A percentile compares a stretch with the other conserved stretches of the same genome.
Conservation (phyloP, 176 grass and related monocot genomes). For the Eragrostis curvula region DNA sequence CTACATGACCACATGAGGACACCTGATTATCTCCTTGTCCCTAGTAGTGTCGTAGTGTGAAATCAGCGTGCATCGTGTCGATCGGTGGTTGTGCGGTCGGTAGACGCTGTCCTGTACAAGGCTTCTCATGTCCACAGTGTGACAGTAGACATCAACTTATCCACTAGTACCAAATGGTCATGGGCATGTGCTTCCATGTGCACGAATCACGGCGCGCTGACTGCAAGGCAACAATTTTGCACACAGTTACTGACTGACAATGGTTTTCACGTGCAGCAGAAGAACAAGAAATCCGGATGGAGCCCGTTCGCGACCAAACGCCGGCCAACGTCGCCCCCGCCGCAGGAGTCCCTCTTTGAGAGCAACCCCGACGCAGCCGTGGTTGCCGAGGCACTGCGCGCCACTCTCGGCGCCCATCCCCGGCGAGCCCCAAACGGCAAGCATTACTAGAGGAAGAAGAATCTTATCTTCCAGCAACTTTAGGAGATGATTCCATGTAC, state of each 20-base stretch:
- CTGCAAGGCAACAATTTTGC: constrained; percentile 20
- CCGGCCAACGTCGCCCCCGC: constrained; percentile 32
- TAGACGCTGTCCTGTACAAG: background rate
- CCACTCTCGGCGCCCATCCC: constrained; percentile 33
- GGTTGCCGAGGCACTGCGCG: constrained; percentile 26
- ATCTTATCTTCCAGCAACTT: constrained; percentile 15
- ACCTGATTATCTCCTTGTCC: background rate
- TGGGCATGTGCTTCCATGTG: constrained; percentile 19
- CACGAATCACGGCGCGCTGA: constrained; percentile 29
- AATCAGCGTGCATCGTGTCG: constrained; percentile 12
- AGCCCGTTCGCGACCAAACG: constrained; percentile 55
- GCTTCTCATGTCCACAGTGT: background rate
- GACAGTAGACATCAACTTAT: background rate
- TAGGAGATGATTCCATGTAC: constrained; percentile 47
- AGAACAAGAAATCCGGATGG: constrained; percentile 57
- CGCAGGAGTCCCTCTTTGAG: constrained; percentile 42
- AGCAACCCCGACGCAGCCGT: constrained; percentile 46
- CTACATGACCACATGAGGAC: too few species aligned
- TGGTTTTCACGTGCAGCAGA: constrained; percentile 33
- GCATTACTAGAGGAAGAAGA: constrained; percentile 40
- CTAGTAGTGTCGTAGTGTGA: background rate
- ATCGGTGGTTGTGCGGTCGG: constrained; percentile 5
- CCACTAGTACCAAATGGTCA: constrained; percentile 26
- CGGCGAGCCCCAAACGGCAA: constrained; percentile 45
- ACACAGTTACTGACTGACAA: constrained; percentile 10